Conservation (phyloP, 805 yeast species). For the Hanseniaspora vineae region DNA sequence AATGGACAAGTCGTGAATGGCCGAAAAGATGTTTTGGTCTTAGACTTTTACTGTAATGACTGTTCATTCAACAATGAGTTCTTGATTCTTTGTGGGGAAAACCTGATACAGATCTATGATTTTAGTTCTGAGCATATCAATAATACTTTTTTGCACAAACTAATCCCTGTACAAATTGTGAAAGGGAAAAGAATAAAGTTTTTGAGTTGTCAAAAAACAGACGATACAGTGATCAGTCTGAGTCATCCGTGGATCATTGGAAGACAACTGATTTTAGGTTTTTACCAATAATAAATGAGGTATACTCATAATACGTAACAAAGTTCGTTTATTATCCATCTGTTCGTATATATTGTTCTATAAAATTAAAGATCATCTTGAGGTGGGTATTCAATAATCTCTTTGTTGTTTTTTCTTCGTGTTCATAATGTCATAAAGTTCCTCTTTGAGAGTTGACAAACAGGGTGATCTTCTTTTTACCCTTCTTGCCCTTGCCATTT, state of each 20-base stretch:
- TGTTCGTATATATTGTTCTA: background rate
- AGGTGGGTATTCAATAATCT: background rate
- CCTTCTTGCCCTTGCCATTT: background rate
- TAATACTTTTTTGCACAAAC: conserved; percentile 21
- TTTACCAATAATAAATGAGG: background rate
- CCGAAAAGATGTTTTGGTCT: conserved; percentile 27
- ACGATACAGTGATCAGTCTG: conserved; percentile 31
- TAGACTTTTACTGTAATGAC: conserved; percentile 29
- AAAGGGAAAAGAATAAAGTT: conserved; percentile 52
- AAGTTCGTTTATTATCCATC: conserved; percentile 2
- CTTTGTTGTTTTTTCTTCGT: too few relatives aligned
- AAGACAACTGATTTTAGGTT: conserved; percentile 38
- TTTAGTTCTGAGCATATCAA: conserved; percentile 33
- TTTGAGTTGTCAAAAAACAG: conserved; percentile 26
- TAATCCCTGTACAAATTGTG: conserved; percentile 51
- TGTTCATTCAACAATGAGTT: conserved; percentile 34
- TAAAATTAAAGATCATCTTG: background rate
- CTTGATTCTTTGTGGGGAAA: conserved; percentile 45
- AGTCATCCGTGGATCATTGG: conserved; percentile 57
- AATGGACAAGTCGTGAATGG: conserved; percentile 38
- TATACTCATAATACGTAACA: too few relatives aligned
- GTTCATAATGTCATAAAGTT: background rate
- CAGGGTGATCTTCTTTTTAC: background rate
- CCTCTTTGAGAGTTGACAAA: background rate
- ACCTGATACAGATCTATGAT: conserved; percentile 58